Base-by-base conservation (phyloP, 768 basidiomycete genomes). In the Termitomyces sp. region DNA sequence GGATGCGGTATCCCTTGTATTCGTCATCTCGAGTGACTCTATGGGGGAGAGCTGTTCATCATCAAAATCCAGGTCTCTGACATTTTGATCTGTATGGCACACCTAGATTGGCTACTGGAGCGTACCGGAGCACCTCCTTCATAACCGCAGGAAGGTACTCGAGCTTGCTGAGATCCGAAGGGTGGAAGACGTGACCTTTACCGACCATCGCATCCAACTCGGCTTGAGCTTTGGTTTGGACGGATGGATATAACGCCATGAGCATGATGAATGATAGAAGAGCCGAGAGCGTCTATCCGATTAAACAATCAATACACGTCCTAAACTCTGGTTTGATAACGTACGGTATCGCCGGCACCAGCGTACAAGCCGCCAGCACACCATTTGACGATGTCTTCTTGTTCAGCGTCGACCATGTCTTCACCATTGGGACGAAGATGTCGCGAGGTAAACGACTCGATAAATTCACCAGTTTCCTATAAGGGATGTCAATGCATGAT, bases 311-410 rank as follows among this genome's bases (percentile, higher is more conserved):
- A 63, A 42, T 25, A 31, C 17, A 31, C 7, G 38, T 47, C n/a
- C 34, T 5, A 46, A 17, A 49, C 5, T 25, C 25, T 32, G 45
- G 36, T 49, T 32, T 20, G 29, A 25, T 9, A 25, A 57, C 71
- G n/a, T 58, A 80, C 79, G 11, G 79, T 81, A 63, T 81, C 79
- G 7, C 74, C 68, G 1, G 75, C 76, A 59, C 81, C 83, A 46
- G 80, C 79, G 62, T 83, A 84, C 4, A 81, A 69, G 2, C 79
- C 81, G 1, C 77, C 81, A 25, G 83, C 80, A 43, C 79, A 77
- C 74, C 82, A 83, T 62, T 79, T 81, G 17, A 83, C 73, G 34
- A 81, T 72, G 5, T 79, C 77, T 60, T 83, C 82, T 14, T 78
- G 70, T 36, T 75, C 75, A 15, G 73, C 58, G 37, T 67, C 67